phyloP scores from a whole-genome alignment of 2,329 filamentous ascomycete genomes.

The Colletotrichum incanum region DNA sequence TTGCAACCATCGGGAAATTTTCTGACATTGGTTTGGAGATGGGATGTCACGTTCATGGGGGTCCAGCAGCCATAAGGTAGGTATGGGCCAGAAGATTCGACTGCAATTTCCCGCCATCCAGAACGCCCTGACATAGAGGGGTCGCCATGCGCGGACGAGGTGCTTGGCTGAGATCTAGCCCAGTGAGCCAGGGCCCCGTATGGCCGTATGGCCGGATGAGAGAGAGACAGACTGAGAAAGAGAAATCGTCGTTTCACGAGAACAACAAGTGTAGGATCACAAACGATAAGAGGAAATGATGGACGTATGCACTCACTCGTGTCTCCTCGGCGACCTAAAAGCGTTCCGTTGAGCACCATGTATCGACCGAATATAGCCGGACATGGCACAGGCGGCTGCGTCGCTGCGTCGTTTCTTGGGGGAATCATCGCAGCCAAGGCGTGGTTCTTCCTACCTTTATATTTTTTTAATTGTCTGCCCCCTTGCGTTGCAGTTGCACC shows the following conservation, averaged over 20 bases:
- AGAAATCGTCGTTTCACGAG: neutral
- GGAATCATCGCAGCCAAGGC: neutral
- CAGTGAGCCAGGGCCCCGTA: slow-evolving; percentile 31
- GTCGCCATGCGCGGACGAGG: neutral
- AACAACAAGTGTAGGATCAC: slow-evolving; percentile 2
- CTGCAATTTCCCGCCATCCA: slow-evolving; percentile 42
- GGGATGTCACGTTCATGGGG: slow-evolving; percentile 26
- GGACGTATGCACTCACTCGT: neutral
- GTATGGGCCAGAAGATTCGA: slow-evolving; percentile 22
- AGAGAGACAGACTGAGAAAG: slow-evolving; percentile 16
- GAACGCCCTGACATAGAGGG: slow-evolving; percentile 7
- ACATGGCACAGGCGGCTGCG: neutral
- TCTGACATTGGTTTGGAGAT: slow-evolving; percentile 22
- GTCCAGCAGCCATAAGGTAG: neutral
- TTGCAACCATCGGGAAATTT: slow-evolving; percentile 36
- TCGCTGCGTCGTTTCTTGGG: neutral
- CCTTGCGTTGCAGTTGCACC: slow-evolving; percentile 32
- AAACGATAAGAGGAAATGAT: neutral
- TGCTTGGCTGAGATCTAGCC: neutral
- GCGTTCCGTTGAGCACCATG: neutral
- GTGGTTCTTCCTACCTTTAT: neutral
- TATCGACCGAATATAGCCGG: neutral
- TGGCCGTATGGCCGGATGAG: slow-evolving; percentile 21
- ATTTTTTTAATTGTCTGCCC: neutral
- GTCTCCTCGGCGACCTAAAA: neutral